Evolutionary conservation across 1,139 yeast genomes (phyloP).

Genomic region (Pichia cactophila): DNA sequence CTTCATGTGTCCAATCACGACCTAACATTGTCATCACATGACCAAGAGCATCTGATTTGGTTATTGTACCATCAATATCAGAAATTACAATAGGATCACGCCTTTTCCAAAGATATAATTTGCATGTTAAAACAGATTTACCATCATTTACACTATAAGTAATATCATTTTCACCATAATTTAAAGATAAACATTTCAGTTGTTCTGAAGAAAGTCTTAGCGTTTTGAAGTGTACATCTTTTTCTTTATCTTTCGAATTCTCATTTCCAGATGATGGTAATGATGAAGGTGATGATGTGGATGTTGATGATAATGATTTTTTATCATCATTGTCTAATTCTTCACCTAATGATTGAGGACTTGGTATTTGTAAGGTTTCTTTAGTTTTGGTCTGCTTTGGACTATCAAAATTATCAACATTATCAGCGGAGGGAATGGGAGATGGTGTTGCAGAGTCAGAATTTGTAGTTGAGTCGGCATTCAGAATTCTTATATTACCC

Average conservation of each 20-base stretch:
- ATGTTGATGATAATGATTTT: background rate
- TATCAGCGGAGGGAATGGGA: background rate
- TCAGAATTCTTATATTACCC: conserved; percentile 60
- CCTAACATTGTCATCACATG: conserved; percentile 93
- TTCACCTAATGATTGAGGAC: background rate
- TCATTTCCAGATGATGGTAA: conserved; percentile 2
- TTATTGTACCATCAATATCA: conserved; percentile 97
- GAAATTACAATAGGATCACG: conserved; percentile 88
- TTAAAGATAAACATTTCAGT: conserved; percentile 61
- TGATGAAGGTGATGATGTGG: background rate
- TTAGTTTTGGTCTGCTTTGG: background rate
- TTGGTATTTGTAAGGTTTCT: background rate
- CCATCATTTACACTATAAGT: conserved; percentile 78
- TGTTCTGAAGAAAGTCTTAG: conserved; percentile 89
- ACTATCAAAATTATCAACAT: background rate
- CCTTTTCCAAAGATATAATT: conserved; percentile 78
- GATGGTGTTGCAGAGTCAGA: conserved; percentile 3
- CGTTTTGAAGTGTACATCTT: conserved; percentile 60
- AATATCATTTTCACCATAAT: conserved; percentile 72
- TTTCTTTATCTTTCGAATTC: background rate
- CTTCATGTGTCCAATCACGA: conserved; percentile 96
- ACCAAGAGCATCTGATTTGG: conserved; percentile 95
- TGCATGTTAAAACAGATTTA: conserved; percentile 65
- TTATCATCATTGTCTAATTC: background rate
- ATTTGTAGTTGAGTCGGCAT: conserved; percentile 12